Evolutionary conservation across 208 protist species (phyloP), one percentile per base, ranked within the genome.

Genomic region (Leishmania guyanensis): DNA sequence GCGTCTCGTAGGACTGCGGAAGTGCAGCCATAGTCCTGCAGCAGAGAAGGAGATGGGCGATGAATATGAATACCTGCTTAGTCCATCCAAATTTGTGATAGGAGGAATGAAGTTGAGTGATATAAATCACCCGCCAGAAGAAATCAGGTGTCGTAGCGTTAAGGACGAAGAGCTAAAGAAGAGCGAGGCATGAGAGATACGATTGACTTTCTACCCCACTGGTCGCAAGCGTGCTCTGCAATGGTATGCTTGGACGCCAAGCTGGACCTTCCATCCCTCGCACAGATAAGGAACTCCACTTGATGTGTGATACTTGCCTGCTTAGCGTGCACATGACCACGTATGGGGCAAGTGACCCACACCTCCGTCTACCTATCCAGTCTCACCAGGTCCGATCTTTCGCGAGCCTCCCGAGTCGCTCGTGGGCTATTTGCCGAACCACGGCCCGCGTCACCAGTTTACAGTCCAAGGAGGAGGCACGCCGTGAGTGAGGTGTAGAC

Each of bases 1-100:
- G 80, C 33, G 81, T 86, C 60, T 80, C 75, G 75, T 88, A 89
- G 39, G 68, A 43, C 20, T 87, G 72, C 46, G 56, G 33, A 10
- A 82, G 73, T 17, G 73, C 78, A 17, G 74, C 58, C 82, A 84
- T 84, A 39, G 53, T 2, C 14, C 5, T 76, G 12, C 51, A 1
- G 51, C n/a, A 17, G 50, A 22, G 9, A 48, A 46, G 16, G n/a
- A 51, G 29, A 12, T n/a, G 51, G 20, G 36, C 39, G 33, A 66
- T 26, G 4, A 46, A 75, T n/a, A 17, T 46, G 0, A 56, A 26
- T 54, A 75, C 29, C 5, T 60, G 46, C 26, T 3, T 51, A n/a
- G 43, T 2, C 26, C 33, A 4, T 72, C 16, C 6, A 29, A n/a
- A 39, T 46, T 1, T 6, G 5, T 33, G 68, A 72, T 17, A 48